Percentiles rank a stretch among this genome's conserved stretches.
Conservation (phyloP, 2,329 filamentous ascomycete genomes). For the Colletotrichum filicis region DNA sequence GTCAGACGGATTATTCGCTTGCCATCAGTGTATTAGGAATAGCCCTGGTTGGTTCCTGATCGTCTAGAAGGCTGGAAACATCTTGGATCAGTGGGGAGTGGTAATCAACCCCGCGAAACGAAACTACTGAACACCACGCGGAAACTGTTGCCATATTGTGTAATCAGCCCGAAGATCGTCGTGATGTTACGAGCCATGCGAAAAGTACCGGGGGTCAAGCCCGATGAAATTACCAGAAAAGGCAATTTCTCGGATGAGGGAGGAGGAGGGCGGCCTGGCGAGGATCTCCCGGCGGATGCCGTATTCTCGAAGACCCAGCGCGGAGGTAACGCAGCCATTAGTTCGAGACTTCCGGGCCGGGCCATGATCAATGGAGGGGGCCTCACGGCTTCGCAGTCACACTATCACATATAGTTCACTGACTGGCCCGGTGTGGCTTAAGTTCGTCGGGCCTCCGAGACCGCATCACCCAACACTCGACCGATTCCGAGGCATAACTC, state of each 20-base stretch:
- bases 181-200: not conserved
- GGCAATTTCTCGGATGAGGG: not conserved
- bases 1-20: not conserved
- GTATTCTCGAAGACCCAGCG: not conserved
- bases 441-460: not conserved
- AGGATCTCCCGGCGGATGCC: not conserved
- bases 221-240: not conserved
- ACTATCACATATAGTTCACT: not conserved
- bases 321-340: not conserved
- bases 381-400: no score
- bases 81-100: not conserved
- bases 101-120: not conserved
- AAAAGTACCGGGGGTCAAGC: not conserved
- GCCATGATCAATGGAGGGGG: slow-evolving; percentile 1
- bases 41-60: not conserved
- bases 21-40: not conserved
- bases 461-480: not conserved
- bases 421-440: slow-evolving; percentile 5
- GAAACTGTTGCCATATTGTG: not conserved
- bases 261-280: not conserved
- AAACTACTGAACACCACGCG: not conserved
- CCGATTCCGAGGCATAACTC: not conserved
- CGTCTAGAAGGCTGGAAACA: not conserved
- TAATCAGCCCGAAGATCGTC: not conserved
- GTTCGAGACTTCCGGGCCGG: slow-evolving; percentile 20